Evolutionary conservation across 2,329 filamentous ascomycete genomes (phyloP).

Genomic region (Grosmannia penicillata): DNA sequence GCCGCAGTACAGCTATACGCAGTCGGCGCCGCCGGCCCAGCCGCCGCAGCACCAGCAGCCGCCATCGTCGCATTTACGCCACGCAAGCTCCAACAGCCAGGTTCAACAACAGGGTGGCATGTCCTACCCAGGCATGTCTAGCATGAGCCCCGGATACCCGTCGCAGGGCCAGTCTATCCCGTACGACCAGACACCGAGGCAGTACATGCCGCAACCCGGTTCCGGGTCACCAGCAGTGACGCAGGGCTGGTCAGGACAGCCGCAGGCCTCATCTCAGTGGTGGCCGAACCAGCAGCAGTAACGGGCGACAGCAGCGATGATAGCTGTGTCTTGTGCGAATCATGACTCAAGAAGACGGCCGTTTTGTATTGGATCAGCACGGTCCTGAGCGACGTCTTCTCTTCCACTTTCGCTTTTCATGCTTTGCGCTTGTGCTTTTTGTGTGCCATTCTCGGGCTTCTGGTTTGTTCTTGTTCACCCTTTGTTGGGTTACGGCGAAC

Average conservation of each 20-base stretch:
- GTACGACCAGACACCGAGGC: constrained; percentile 46
- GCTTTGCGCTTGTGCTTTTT: no score
- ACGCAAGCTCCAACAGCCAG: constrained; percentile 36
- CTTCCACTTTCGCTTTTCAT: background rate
- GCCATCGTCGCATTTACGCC: constrained; percentile 43
- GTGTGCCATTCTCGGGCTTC: no score
- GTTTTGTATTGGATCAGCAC: no score
- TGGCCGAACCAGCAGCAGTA: constrained; percentile 37
- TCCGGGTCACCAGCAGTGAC: constrained; percentile 33
- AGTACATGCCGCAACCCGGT: constrained; percentile 52
- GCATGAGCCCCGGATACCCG: constrained; percentile 42
- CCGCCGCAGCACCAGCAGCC: constrained; percentile 35
- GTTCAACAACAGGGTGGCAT: constrained; percentile 41
- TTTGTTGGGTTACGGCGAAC: no score
- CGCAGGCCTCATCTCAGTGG: constrained; percentile 46
- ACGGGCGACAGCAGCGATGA: background rate
- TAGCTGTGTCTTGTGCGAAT: background rate
- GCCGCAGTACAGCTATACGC: constrained; percentile 40
- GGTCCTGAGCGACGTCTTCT: no score
- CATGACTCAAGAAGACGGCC: constrained; percentile 3
- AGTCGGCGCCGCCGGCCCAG: constrained; percentile 36
- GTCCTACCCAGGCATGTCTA: constrained; percentile 49
- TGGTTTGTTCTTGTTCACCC: no score
- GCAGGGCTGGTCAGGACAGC: constrained; percentile 38
- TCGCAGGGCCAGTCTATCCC: constrained; percentile 43